These are phyloP conservation scores for Candida ipomoeae DNA, from an alignment of 805 yeast genomes.

Conservation along the genomic window DNA sequence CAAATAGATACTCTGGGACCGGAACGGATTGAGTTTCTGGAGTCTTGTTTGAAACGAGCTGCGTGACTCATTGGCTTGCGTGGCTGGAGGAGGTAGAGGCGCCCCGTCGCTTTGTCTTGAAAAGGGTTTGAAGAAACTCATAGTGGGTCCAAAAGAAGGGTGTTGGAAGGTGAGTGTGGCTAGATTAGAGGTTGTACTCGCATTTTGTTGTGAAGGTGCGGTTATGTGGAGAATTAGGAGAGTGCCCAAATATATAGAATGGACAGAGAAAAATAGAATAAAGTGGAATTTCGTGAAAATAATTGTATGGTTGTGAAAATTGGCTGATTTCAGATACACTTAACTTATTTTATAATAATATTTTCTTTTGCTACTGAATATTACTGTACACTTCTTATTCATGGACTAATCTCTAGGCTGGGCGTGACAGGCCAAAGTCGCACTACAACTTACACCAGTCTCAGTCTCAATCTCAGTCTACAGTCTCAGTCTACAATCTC, in stretches of 20 bases:
- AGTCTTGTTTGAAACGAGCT: slow-evolving; percentile 27
- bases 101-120: slow-evolving; percentile 29
- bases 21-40: slow-evolving; percentile 38
- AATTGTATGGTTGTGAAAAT: no score
- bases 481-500: no score
- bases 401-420: no score
- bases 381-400: no score
- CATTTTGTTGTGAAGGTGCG: not conserved
- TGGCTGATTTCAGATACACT: no score
- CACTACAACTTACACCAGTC: not conserved
- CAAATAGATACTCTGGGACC: slow-evolving; percentile 32
- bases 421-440: not conserved
- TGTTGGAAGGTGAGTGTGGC: no score
- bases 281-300: no score
- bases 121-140: slow-evolving; percentile 40
- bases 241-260: no score
- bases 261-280: not conserved
- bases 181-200: not conserved
- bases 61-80: slow-evolving; percentile 20
- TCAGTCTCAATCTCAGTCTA: not conserved
- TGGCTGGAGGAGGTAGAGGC: slow-evolving; percentile 38
- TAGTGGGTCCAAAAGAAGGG: slow-evolving; percentile 8
- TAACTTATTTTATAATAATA: no score
- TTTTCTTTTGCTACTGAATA: no score
- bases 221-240: not conserved